Evolutionary conservation across 192 early-diverging fungal genomes (phyloP), one percentile per base, ranked within the genome.

Genomic region (Coemansia sp.): DNA sequence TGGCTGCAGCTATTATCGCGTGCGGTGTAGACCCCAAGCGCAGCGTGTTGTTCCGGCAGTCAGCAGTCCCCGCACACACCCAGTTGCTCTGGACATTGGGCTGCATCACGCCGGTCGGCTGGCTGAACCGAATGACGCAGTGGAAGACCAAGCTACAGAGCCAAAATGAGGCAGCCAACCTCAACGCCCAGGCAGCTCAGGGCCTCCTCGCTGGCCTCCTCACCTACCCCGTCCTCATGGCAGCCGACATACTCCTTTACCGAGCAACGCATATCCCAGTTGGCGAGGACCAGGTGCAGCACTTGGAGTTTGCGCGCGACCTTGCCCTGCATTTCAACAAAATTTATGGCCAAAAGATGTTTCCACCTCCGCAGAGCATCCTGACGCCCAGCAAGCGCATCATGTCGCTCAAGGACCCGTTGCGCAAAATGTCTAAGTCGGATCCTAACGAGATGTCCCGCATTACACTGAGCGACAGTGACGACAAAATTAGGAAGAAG

Each of bases 61-160:
- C 91, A 18, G 76, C 85, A 39, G 89, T 96, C 48, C 50, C 83
- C 5, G 85, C 79, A 55, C 95, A 98, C 71, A 53, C 94, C 6
- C 91, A 95, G 75, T 82, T 95, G 31, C 69, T 85, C 36, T 98
- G 95, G 95, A 83, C 93, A 10, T 70, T 98, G 41, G 91, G 86
- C 67, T 96, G 93, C 65, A 84, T 91, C 41, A 94, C 94, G 13
- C 92, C 93, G 12, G 85, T 96, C 2, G 88, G 89, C 3, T 95
- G 94, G 94, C 73, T 98, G 3, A 88, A 87, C 25, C 84, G 94
- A 6, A 98, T 98, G 95, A 95, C 95, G 11, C 95, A 98, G 65
- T 98, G 95, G 95, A 95, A 96, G 82, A 75, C 70, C 63, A 85
- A 85, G 42, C 61, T 82, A 5, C 73, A 75, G 60, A 47, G 48